These are phyloP conservation scores for Adenanthera pavonina DNA, from an alignment of 306 rosid genomes.

Conservation along the genomic window DNA sequence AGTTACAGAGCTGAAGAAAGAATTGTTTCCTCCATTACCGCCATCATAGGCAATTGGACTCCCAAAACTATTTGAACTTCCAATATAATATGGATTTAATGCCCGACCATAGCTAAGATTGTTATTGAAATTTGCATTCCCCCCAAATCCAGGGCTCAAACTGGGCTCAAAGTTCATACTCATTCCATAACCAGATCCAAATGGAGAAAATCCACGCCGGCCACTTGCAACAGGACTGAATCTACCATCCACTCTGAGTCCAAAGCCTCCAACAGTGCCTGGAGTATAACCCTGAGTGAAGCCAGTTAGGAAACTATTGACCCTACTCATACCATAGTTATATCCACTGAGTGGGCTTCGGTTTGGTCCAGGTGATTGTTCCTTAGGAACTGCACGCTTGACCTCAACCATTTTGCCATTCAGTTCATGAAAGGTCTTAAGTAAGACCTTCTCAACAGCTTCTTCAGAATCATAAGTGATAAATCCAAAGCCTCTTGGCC, in stretches of 20 bases:
- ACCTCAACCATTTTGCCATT: slow-evolving; percentile 99
- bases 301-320: slow-evolving; percentile 80
- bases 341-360: slow-evolving; percentile 81
- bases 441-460: slow-evolving; percentile 88
- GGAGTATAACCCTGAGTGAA: slow-evolving; percentile 84
- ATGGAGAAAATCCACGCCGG: slow-evolving; percentile 78
- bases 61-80: slow-evolving; percentile 67
- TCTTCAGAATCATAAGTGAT: slow-evolving; percentile 96
- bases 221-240: slow-evolving; percentile 84
- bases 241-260: slow-evolving; percentile 77
- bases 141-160: slow-evolving; percentile 76
- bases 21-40: slow-evolving; percentile 72
- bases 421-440: slow-evolving; percentile 88
- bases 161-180: slow-evolving; percentile 80
- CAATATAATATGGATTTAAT: slow-evolving; percentile 69
- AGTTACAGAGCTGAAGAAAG: slow-evolving; percentile 78
- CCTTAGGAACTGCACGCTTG: slow-evolving; percentile 99
- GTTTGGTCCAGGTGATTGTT: slow-evolving; percentile 85
- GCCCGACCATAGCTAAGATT: slow-evolving; percentile 82
- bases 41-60: slow-evolving; percentile 67
- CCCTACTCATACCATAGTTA: slow-evolving; percentile 77
- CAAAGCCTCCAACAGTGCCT: slow-evolving; percentile 79
- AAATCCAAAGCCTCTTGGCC: slow-evolving; percentile 98
- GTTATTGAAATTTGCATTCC: slow-evolving; percentile 70
- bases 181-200: slow-evolving; percentile 86